phyloP scores from a whole-genome alignment of 163 green algal species.

The Scenedesmus sp. region DNA sequence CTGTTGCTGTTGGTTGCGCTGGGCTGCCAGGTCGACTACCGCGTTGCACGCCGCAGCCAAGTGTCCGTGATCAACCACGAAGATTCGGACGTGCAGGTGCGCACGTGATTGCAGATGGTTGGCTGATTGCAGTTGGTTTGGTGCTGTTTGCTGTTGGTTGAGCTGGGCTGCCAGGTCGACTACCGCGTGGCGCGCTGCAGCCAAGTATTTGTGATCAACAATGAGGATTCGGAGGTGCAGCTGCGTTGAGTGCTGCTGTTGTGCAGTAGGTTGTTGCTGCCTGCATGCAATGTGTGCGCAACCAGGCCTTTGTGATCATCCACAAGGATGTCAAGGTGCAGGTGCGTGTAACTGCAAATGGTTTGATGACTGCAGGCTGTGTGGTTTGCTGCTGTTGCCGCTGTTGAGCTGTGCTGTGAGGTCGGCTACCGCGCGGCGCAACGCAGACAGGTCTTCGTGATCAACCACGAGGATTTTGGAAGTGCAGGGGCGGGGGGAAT shows the following conservation, averaged over 20 bases:
- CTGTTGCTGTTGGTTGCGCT: background rate
- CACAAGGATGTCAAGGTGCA: background rate
- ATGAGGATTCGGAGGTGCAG: constrained; percentile 15
- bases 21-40: too few species aligned
- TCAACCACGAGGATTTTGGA: constrained; percentile 9
- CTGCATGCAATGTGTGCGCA: too few species aligned
- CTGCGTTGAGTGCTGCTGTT: background rate
- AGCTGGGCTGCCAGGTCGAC: background rate
- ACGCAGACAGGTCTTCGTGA: background rate
- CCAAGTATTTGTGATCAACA: background rate
- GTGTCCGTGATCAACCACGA: too few species aligned
- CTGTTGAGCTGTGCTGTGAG: background rate
- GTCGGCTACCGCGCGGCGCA: background rate
- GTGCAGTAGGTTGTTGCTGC: too few species aligned
- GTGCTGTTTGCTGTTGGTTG: too few species aligned
- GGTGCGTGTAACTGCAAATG: background rate
- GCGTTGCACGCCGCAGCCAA: too few species aligned
- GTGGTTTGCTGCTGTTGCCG: too few species aligned
- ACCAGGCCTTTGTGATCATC: too few species aligned
- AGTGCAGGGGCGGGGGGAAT: background rate
- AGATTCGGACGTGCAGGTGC: too few species aligned
- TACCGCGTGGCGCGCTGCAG: constrained; percentile 5
- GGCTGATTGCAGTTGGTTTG: too few species aligned
- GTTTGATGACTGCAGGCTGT: too few species aligned
- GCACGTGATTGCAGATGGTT: too few species aligned